Percentiles rank a stretch among this genome's conserved stretches.
Conservation (phyloP, 2,329 filamentous ascomycete genomes). For the Penicillium janthinellum region DNA sequence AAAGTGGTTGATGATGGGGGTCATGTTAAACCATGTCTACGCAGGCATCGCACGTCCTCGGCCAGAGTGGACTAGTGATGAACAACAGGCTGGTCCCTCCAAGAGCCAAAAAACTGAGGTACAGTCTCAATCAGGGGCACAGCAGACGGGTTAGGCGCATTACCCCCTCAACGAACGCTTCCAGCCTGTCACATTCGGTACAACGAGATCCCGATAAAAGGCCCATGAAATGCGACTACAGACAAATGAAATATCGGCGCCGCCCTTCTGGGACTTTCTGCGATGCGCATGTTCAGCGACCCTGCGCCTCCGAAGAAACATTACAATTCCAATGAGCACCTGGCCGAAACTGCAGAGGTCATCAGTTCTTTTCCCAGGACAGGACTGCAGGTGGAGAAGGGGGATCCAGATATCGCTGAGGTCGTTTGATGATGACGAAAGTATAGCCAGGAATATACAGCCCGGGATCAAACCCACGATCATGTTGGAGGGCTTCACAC, state of each 20-base stretch:
- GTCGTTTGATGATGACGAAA: not conserved
- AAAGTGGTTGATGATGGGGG: too few species aligned
- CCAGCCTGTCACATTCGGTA: too few species aligned
- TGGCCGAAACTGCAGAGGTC: not conserved
- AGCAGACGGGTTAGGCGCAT: too few species aligned
- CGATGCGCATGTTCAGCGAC: not conserved
- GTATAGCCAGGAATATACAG: not conserved
- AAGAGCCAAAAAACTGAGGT: too few species aligned
- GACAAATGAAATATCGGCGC: not conserved
- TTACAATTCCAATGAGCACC: not conserved
- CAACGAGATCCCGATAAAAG: too few species aligned
- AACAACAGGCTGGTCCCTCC: too few species aligned
- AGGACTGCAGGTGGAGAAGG: not conserved
- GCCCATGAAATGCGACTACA: too few species aligned
- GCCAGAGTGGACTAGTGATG: too few species aligned
- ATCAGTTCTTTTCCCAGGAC: not conserved
- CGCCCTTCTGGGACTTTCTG: not conserved
- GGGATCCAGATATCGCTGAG: not conserved
- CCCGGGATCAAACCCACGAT: not conserved
- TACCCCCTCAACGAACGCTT: too few species aligned
- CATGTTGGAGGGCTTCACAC: not conserved
- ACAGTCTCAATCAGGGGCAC: too few species aligned
- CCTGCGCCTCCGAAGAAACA: not conserved
- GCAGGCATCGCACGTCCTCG: too few species aligned
- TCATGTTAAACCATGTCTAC: too few species aligned